Conservation (phyloP, 2,329 filamentous ascomycete genomes). For the Colletotrichum sp. region DNA sequence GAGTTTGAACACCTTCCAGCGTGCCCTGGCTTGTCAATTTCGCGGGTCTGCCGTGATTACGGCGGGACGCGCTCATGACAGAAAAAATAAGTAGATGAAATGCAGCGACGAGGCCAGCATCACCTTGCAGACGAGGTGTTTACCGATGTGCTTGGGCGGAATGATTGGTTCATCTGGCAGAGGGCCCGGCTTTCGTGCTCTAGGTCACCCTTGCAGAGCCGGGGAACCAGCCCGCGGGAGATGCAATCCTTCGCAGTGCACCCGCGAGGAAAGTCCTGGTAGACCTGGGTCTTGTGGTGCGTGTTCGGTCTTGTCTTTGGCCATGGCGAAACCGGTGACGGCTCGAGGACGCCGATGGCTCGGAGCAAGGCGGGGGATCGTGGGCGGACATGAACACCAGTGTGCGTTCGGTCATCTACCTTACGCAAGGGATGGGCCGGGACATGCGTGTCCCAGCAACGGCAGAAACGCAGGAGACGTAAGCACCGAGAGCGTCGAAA, state of each 20-base stretch:
- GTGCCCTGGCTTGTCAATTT: constrained; percentile 9
- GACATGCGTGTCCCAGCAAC: background rate
- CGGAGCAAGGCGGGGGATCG: background rate
- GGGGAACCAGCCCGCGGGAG: background rate
- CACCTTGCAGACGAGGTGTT: background rate
- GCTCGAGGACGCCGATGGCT: background rate
- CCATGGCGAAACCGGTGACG: background rate
- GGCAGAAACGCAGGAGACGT: background rate
- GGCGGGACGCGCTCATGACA: background rate
- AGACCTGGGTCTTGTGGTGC: background rate
- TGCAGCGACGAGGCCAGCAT: background rate
- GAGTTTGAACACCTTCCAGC: background rate
- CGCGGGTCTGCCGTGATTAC: constrained; percentile 3
- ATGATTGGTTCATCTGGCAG: background rate
- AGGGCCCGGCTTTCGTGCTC: background rate
- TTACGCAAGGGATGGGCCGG: background rate
- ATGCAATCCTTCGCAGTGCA: background rate
- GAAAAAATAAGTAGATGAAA: background rate
- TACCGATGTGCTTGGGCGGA: background rate
- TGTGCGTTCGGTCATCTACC: constrained; percentile 1
- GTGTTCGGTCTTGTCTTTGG: background rate
- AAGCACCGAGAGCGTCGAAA: background rate
- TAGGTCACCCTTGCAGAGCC: background rate
- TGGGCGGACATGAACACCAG: background rate
- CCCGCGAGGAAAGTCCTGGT: constrained; percentile 1